These are phyloP conservation scores for Annulohypoxylon nitens DNA, from an alignment of 495 filamentous ascomycete genomes.

Conservation along the genomic window DNA sequence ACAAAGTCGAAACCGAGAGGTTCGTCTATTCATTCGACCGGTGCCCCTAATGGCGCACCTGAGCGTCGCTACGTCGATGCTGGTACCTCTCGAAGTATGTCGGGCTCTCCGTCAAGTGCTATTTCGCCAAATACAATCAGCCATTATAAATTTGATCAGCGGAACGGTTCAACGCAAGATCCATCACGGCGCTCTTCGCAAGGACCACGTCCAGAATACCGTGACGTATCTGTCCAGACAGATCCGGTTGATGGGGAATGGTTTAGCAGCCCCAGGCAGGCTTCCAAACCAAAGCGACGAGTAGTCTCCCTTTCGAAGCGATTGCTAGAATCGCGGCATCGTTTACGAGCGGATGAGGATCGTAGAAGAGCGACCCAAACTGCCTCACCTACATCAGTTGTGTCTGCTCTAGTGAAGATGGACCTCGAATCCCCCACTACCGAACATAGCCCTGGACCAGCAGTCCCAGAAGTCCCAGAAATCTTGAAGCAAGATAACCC, in stretches of 20 bases:
- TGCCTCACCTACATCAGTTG: conserved; percentile 37
- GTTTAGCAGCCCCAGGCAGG: conserved; percentile 51
- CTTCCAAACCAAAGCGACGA: conserved; percentile 54
- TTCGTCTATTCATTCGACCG: conserved; percentile 52
- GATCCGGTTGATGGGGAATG: conserved; percentile 61
- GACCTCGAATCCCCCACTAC: conserved; percentile 52
- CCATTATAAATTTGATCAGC: conserved; percentile 38
- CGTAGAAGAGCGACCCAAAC: conserved; percentile 42
- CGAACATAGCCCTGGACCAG: conserved; percentile 33
- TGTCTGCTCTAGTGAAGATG: conserved; percentile 49
- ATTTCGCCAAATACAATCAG: conserved; percentile 52
- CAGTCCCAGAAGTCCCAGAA: conserved; percentile 11
- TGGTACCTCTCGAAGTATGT: conserved; percentile 62
- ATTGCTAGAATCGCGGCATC: conserved; percentile 61
- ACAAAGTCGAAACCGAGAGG: conserved; percentile 56
- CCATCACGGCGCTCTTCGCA: conserved; percentile 53
- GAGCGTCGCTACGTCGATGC: conserved; percentile 64
- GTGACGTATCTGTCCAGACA: conserved; percentile 64
- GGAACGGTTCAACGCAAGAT: conserved; percentile 32
- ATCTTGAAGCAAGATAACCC: conserved; percentile 23
- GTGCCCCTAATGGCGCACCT: conserved; percentile 50
- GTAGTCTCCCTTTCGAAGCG: conserved; percentile 62
- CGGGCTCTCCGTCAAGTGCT: conserved; percentile 61
- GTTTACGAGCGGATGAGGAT: conserved; percentile 55
- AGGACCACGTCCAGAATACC: conserved; percentile 55